Base-by-base conservation (phyloP, 2,329 filamentous ascomycete species). In the Apiospora kogelbergensis region DNA sequence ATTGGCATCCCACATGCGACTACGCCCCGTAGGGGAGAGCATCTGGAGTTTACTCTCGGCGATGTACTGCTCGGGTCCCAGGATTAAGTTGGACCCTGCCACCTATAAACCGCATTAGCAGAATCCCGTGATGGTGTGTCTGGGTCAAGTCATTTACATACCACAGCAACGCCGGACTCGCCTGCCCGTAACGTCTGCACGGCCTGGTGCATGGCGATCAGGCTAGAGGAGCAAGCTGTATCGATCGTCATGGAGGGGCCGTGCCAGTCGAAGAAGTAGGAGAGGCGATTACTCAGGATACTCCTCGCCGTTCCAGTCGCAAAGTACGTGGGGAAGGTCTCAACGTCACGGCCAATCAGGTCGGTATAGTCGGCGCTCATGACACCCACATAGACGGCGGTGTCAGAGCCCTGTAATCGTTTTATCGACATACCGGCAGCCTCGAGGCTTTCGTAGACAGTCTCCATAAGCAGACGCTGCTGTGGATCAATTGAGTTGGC, bases 361-460 rank as follows among this genome's bases (percentile, higher is more conserved):
- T 44, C 9, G 1, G 7, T n/a, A 10, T 48, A 48, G 10, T 48
- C 45, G 7, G 1, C 7, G 2, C 2, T 1, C n/a, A 48, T 48
- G 1, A 24, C 1, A 3, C 45, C 45, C 1, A 20, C 45, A 10
- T 48, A 48, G 3, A 48, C 45, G 7, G n/a, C 71, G 1, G 69
- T 63, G n/a, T 68, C 65, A 1, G 41, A 33, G 20, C 69, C 71
- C 3, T 22, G 60, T 3, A 73, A 17, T 11, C n/a, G 10, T 11
- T 70, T 66, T 9, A 69, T 71, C 3, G 57, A 7, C 70, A 33
- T 15, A 68, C 72, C 45, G 0, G 70, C 72, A 26, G 65, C 67
- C 65, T 73, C 72, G 3, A 72, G 20, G 10, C 73, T 71, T 64
- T 81, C 79, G 66, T 79, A 80, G 6, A 78, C 74, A 3, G 73